phyloP scores from a whole-genome alignment of 2,329 filamentous ascomycete species.

The Botrytis fragariae region DNA sequence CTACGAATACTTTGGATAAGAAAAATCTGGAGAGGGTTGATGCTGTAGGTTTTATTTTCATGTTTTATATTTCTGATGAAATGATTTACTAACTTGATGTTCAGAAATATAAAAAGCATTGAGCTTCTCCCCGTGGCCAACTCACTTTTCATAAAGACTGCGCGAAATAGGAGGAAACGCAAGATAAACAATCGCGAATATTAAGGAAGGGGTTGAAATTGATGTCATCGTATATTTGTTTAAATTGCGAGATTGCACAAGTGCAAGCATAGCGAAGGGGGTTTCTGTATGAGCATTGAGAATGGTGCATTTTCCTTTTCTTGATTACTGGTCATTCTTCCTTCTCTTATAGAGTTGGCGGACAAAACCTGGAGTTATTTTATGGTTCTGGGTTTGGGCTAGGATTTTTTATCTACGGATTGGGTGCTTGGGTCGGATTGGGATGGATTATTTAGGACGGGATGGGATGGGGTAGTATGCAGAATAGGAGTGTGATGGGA shows the following conservation, averaged over 20 bases:
- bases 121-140: constrained; percentile 15
- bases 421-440: neutral
- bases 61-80: constrained; percentile 32
- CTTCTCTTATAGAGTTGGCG: neutral
- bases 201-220: neutral
- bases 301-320: neutral
- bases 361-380: neutral
- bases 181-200: neutral
- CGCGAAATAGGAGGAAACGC: neutral
- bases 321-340: neutral
- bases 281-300: constrained; percentile 9
- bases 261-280: constrained; percentile 6
- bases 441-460: neutral
- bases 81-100: neutral
- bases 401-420: neutral
- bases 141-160: neutral
- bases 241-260: neutral
- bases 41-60: constrained; percentile 67
- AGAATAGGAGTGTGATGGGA: neutral
- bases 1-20: constrained; percentile 87
- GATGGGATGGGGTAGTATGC: neutral
- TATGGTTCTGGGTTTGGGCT: neutral
- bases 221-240: neutral
- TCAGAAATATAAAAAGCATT: constrained; percentile 42
- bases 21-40: constrained; percentile 77